Evolutionary conservation across 768 basidiomycete genomes (phyloP).

Genomic region (Hygrophoropsis aurantiaca): DNA sequence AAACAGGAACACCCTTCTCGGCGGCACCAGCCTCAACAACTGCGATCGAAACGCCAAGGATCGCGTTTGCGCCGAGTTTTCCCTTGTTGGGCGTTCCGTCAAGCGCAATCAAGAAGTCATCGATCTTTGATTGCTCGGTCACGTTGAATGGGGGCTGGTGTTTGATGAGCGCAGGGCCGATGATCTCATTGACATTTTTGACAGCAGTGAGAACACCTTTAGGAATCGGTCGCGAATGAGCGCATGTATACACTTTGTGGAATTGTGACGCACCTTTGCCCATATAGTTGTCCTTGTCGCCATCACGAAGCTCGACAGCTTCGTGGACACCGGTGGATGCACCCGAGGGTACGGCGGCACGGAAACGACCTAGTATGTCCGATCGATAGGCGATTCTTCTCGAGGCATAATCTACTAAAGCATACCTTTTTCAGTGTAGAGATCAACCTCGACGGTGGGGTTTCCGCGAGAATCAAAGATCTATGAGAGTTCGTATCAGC

Average conservation of each 20-base stretch:
- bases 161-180: conserved; percentile 87
- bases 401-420: conserved; percentile 3
- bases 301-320: conserved; percentile 98
- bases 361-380: conserved; percentile 72
- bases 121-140: conserved; percentile 91
- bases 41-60: conserved; percentile 97
- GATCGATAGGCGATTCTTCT: conserved; percentile 9
- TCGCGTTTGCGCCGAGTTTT: conserved; percentile 98
- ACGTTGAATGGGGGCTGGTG: conserved; percentile 65
- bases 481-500: conserved; percentile 41
- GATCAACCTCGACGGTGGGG: conserved; percentile 94
- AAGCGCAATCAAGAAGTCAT: conserved; percentile 96
- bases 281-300: conserved; percentile 88
- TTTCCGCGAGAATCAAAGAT: conserved; percentile 99
- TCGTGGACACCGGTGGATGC: conserved; percentile 98
- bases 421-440: conserved; percentile 84
- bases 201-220: conserved; percentile 93
- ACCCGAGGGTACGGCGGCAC: conserved; percentile 94
- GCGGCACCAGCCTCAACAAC: conserved; percentile 91
- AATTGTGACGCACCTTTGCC: conserved; percentile 76
- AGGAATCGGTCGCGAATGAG: conserved; percentile 1
- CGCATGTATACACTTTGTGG: not conserved
- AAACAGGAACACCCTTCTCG: conserved; percentile 93
- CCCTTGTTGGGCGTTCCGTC: conserved; percentile 99
- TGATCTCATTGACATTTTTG: conserved; percentile 86